Conservation (phyloP, 495 filamentous ascomycete species). For the Hyaloscypha finlandica region DNA sequence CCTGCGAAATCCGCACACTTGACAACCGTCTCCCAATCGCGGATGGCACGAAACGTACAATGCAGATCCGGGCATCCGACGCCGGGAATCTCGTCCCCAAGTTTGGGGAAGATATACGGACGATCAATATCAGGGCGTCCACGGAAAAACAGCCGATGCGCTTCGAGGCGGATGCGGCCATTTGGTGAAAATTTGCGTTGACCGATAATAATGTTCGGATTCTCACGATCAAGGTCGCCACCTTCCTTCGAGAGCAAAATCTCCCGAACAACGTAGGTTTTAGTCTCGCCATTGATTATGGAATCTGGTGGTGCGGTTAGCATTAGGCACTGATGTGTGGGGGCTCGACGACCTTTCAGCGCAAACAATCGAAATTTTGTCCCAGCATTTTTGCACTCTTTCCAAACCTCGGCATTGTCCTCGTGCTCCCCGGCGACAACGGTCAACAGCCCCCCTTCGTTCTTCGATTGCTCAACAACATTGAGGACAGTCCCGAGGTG, state of each 20-base stretch:
- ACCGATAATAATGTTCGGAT: conserved; percentile 3
- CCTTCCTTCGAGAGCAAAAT: conserved; percentile 9
- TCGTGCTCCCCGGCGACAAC: background rate
- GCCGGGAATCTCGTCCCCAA: conserved; percentile 9
- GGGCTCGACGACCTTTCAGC: background rate
- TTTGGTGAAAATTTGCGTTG: conserved; percentile 2
- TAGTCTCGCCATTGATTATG: conserved; percentile 3
- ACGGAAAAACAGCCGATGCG: background rate
- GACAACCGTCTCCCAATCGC: conserved; percentile 9
- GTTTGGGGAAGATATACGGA: conserved; percentile 9
- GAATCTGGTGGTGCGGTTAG: background rate
- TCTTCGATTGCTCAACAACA: conserved; percentile 2
- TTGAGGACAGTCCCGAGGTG: background rate
- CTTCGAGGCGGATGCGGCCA: background rate
- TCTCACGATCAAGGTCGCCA: conserved; percentile 6
- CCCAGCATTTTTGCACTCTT: conserved; percentile 7
- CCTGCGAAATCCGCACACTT: background rate
- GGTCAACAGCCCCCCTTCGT: background rate
- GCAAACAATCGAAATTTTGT: conserved; percentile 6
- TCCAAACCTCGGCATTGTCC: conserved; percentile 3
- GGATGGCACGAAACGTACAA: conserved; percentile 11
- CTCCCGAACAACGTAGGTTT: conserved; percentile 1
- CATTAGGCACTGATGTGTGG: background rate
- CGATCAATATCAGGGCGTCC: background rate
- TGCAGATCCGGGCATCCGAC: conserved; percentile 10